Conservation (phyloP, 139 green algal genomes). For the Chlamydomonas sp. region DNA sequence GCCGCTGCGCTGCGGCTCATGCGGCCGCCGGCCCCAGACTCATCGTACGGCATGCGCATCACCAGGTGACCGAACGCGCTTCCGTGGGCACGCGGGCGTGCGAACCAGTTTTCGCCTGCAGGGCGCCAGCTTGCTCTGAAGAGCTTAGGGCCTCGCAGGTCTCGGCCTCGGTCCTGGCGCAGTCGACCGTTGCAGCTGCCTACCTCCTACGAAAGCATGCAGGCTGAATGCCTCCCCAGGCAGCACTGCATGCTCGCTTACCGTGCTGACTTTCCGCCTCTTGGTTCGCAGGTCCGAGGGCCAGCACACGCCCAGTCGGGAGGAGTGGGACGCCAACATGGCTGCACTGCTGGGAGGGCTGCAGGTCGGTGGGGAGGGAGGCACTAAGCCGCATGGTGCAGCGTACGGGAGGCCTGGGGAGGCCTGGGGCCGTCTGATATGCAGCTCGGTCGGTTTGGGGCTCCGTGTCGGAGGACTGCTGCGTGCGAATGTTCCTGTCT, state of each 20-base stretch:
- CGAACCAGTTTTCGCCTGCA: too few species aligned
- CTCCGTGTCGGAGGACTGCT: too few species aligned
- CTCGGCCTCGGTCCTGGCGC: too few species aligned
- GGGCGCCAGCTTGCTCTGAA: too few species aligned
- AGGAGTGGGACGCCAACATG: slow-evolving; percentile 56
- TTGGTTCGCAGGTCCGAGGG: slow-evolving; percentile 15
- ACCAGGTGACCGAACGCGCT: slow-evolving; percentile 11
- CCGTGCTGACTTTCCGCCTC: background rate
- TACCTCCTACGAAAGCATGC: too few species aligned
- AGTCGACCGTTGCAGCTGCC: too few species aligned
- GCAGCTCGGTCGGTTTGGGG: too few species aligned
- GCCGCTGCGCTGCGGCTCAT: slow-evolving; percentile 42
- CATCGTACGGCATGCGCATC: slow-evolving; percentile 41
- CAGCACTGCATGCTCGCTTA: background rate
- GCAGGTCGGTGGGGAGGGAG: slow-evolving; percentile 1
- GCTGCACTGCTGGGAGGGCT: slow-evolving; percentile 23
- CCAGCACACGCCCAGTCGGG: slow-evolving; percentile 57
- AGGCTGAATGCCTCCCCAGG: too few species aligned
- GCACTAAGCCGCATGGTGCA: too few species aligned
- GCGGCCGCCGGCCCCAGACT: slow-evolving; percentile 31
- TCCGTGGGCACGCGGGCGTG: background rate
- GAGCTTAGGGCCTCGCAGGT: too few species aligned
- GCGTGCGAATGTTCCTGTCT: too few species aligned
- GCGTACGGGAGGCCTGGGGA: background rate
- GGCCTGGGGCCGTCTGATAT: background rate